Evolutionary conservation across 768 basidiomycete genomes (phyloP).

Genomic region (Phallus indusiatus): DNA sequence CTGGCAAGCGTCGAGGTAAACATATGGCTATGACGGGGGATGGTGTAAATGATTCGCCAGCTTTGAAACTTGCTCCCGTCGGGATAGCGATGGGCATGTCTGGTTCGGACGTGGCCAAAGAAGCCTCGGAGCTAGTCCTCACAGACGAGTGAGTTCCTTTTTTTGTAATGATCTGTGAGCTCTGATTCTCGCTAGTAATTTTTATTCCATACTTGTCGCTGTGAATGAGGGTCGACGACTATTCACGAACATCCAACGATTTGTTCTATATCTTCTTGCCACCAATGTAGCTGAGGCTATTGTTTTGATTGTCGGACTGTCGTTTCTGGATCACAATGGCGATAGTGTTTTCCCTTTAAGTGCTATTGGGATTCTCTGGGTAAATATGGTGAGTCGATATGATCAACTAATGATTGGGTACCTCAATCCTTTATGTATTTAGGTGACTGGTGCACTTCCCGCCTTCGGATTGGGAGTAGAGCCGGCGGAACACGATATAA

Average conservation of each 20-base stretch:
- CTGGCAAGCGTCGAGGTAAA: constrained; percentile 21
- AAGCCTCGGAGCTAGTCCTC: constrained; percentile 35
- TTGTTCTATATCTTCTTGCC: constrained; percentile 37
- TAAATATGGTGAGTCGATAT: constrained; percentile 23
- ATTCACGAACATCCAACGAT: constrained; percentile 51
- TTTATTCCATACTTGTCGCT: constrained; percentile 47
- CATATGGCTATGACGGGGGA: constrained; percentile 35
- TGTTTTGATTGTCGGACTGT: constrained; percentile 20
- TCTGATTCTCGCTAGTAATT: constrained; percentile 30
- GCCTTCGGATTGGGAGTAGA: constrained; percentile 48
- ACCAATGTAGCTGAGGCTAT: constrained; percentile 23
- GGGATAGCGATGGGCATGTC: constrained; percentile 44
- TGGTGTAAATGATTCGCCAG: constrained; percentile 45
- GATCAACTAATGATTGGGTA: constrained; percentile 1
- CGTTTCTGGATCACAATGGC: constrained; percentile 53
- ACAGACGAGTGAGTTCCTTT: constrained; percentile 7
- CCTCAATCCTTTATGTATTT: not conserved
- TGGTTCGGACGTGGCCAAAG: constrained; percentile 44
- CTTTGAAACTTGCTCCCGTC: constrained; percentile 44
- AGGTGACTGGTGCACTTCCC: constrained; percentile 19
- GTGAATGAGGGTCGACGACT: constrained; percentile 51
- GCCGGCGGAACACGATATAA: constrained; percentile 39
- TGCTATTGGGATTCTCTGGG: constrained; percentile 38
- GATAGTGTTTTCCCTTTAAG: constrained; percentile 44
- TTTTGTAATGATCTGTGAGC: not conserved